phyloP scores from a whole-genome alignment of 2,329 filamentous ascomycete species.

The Amauroascus niger region DNA sequence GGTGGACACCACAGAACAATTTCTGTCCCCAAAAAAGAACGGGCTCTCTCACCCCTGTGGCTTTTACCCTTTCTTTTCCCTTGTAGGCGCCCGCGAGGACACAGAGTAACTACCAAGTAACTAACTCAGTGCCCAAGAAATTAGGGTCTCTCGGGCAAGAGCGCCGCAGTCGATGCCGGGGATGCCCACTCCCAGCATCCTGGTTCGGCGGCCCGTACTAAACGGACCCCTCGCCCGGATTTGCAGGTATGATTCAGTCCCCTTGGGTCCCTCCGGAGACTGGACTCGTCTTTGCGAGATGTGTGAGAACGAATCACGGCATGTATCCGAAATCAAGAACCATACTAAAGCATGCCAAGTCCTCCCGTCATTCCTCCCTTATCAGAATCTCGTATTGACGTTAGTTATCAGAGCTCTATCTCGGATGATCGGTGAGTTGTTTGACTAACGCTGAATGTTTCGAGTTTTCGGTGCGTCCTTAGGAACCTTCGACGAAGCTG shows the following conservation, averaged over 20 bases:
- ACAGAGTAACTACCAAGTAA: too few relatives aligned
- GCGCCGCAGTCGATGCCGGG: background rate
- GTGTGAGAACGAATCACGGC: background rate
- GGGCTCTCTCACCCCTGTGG: background rate
- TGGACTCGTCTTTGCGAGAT: background rate
- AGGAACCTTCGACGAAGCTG: too few relatives aligned
- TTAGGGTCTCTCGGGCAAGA: background rate
- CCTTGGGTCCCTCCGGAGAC: background rate
- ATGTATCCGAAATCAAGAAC: background rate
- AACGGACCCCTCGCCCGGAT: background rate
- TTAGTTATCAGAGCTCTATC: background rate
- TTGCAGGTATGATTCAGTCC: background rate
- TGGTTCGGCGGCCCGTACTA: background rate
- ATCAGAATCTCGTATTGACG: background rate
- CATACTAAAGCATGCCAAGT: background rate
- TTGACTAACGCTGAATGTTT: background rate
- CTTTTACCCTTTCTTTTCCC: background rate
- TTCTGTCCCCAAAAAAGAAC: background rate
- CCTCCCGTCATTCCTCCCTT: background rate
- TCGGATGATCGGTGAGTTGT: background rate
- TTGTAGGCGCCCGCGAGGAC: background rate
- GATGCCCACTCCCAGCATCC: constrained; percentile 2
- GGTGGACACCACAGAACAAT: too few relatives aligned
- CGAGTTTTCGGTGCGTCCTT: too few relatives aligned
- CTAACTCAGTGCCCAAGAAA: too few relatives aligned